Evolutionary conservation across 768 basidiomycete species (phyloP).

Genomic region (Tylopilus balloui): DNA sequence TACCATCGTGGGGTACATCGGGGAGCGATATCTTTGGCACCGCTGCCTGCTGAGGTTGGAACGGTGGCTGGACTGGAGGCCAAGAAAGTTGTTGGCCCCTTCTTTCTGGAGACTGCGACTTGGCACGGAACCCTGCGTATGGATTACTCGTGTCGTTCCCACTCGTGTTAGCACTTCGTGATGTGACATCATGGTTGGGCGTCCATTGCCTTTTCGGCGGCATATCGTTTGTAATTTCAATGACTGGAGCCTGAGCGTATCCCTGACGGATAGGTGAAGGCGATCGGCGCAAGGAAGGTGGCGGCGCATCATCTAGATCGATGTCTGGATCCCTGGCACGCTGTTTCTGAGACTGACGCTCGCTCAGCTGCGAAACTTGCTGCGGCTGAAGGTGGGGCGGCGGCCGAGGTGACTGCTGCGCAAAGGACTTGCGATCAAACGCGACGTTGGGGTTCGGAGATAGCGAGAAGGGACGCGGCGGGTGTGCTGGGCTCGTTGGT

Average conservation of each 20-base stretch:
- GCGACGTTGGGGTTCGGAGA: constrained; percentile 16
- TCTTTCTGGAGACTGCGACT: constrained; percentile 19
- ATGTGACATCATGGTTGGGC: constrained; percentile 15
- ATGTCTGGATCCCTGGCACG: constrained; percentile 22
- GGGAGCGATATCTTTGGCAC: constrained; percentile 43
- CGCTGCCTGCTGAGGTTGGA: constrained; percentile 27
- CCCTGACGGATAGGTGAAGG: constrained; percentile 26
- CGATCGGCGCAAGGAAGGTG: constrained; percentile 38
- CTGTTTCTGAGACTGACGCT: constrained; percentile 26
- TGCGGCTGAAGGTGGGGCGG: constrained; percentile 11
- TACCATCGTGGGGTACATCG: constrained; percentile 4
- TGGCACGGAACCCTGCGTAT: constrained; percentile 3
- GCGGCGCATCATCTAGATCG: constrained; percentile 42
- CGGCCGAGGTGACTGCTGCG: constrained; percentile 14
- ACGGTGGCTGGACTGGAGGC: constrained; percentile 1
- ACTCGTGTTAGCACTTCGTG: constrained; percentile 10
- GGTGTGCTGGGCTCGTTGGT: constrained; percentile 22
- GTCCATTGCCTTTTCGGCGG: constrained; percentile 29
- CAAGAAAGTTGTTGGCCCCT: constrained; percentile 1
- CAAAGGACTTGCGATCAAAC: constrained; percentile 21
- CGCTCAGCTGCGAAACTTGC: constrained; percentile 18
- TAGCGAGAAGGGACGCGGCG: constrained; percentile 13
- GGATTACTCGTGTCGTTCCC: constrained; percentile 7
- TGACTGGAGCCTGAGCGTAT: constrained; percentile 22
- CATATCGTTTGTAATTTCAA: constrained; percentile 27